Evolutionary conservation across 306 rosid genomes (phyloP).

Genomic region (Glycine latifolia): DNA sequence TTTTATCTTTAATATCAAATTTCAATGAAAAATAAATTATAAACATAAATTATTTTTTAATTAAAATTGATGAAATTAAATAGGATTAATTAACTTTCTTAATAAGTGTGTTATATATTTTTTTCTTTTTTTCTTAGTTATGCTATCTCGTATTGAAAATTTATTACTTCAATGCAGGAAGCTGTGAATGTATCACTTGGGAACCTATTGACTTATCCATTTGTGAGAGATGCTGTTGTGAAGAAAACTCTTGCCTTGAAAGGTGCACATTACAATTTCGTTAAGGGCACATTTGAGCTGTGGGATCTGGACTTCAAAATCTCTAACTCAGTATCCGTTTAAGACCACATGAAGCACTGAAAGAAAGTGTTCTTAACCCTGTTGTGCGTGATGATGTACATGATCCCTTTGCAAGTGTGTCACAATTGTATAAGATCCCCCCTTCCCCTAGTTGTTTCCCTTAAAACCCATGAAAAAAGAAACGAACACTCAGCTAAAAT

Average conservation of each 20-base stretch:
- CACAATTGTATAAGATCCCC: not conserved
- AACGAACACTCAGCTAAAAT: not conserved
- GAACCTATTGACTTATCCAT: conserved; percentile 79
- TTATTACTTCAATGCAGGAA: conserved; percentile 59
- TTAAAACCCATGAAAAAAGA: not conserved
- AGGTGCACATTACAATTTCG: conserved; percentile 91
- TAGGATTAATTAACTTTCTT: no score
- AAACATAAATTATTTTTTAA: no score
- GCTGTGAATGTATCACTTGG: conserved; percentile 86
- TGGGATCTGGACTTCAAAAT: conserved; percentile 82
- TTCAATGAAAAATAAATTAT: no score
- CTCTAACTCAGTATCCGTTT: conserved; percentile 47
- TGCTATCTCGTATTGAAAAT: not conserved
- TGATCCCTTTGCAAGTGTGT: conserved; percentile 25
- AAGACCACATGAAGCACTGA: not conserved
- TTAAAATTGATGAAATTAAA: no score
- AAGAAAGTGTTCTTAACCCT: conserved; percentile 4
- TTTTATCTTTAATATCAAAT: no score
- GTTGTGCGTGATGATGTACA: not conserved
- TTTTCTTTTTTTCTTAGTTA: not conserved
- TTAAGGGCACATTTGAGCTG: conserved; percentile 71
- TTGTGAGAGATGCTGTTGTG: conserved; percentile 69
- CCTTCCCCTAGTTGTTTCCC: not conserved
- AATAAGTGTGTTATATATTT: no score
- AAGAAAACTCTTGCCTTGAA: conserved; percentile 68